These are phyloP conservation scores for Gloeopeniophorella convolvens DNA, from an alignment of 768 basidiomycete genomes.

Conservation along the genomic window DNA sequence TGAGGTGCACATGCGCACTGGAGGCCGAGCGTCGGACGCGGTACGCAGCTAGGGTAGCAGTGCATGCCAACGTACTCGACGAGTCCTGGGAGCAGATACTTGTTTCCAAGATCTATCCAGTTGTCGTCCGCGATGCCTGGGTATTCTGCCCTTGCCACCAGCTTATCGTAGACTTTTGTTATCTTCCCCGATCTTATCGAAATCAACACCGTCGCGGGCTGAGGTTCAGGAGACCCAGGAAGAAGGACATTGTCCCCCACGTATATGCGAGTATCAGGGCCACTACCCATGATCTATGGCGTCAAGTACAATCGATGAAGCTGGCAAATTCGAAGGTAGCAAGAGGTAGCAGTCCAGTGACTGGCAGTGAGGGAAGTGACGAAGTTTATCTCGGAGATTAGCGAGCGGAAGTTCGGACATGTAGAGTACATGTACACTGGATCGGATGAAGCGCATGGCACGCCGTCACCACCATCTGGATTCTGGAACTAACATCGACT, in stretches of 20 bases:
- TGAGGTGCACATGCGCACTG: conserved; percentile 89
- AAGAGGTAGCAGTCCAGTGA: no score
- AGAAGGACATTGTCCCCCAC: conserved; percentile 24
- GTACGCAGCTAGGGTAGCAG: background rate
- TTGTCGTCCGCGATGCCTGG: conserved; percentile 25
- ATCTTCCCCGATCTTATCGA: conserved; percentile 37
- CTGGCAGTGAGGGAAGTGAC: no score
- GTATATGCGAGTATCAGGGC: conserved; percentile 1
- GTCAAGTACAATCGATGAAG: background rate
- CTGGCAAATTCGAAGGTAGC: no score
- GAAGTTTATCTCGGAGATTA: no score
- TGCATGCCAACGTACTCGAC: conserved; percentile 40
- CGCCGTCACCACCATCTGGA: no score
- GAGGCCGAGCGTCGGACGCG: background rate
- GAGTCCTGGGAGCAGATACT: conserved; percentile 44
- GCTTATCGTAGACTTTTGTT: conserved; percentile 26
- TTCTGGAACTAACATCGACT: no score
- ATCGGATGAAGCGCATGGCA: no score
- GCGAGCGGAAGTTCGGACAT: no score
- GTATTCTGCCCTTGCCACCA: conserved; percentile 18
- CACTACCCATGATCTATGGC: background rate
- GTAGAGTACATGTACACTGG: no score
- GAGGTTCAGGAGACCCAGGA: conserved; percentile 22
- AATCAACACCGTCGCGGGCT: conserved; percentile 38
- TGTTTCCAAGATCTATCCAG: conserved; percentile 33